Conservation (phyloP, 202 grass and related monocot genomes). For the Sporobolus alterniflorus region DNA sequence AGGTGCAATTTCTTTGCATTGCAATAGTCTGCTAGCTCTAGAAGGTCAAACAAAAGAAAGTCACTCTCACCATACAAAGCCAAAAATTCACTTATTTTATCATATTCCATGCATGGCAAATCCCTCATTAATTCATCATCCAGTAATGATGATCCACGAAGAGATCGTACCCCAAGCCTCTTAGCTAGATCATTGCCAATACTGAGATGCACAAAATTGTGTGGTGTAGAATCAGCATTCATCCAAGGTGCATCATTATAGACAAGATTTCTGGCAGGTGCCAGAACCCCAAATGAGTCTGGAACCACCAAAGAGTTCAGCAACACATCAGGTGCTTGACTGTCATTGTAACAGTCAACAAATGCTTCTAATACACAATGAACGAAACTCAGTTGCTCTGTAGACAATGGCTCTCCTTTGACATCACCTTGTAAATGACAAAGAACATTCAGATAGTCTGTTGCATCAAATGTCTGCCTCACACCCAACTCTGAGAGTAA, state of each 20-base stretch:
- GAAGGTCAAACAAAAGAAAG: conserved; percentile 91
- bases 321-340: conserved; percentile 63
- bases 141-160: conserved; percentile 81
- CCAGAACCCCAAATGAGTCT: conserved; percentile 77
- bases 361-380: conserved; percentile 94
- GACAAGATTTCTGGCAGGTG: conserved; percentile 79
- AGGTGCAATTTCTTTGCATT: conserved; percentile 93
- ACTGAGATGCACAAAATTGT: conserved; percentile 80
- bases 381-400: conserved; percentile 88
- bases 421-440: conserved; percentile 60
- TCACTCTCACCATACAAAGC: conserved; percentile 91
- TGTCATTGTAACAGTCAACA: conserved; percentile 74
- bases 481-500: conserved; percentile 86
- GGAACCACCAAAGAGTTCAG: conserved; percentile 81
- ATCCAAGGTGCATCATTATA: conserved; percentile 99
- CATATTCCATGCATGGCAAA: conserved; percentile 91
- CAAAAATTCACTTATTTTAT: conserved; percentile 85
- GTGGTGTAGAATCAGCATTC: conserved; percentile 58
- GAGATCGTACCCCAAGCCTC: conserved; percentile 82
- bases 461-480: conserved; percentile 85
- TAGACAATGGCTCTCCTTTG: conserved; percentile 79
- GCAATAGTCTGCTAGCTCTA: conserved; percentile 95
- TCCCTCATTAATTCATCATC: conserved; percentile 92
- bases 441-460: conserved; percentile 86
- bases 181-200: conserved; percentile 92